phyloP scores from a whole-genome alignment of 129 eudicot species.

The Flaveria ramosissima region DNA sequence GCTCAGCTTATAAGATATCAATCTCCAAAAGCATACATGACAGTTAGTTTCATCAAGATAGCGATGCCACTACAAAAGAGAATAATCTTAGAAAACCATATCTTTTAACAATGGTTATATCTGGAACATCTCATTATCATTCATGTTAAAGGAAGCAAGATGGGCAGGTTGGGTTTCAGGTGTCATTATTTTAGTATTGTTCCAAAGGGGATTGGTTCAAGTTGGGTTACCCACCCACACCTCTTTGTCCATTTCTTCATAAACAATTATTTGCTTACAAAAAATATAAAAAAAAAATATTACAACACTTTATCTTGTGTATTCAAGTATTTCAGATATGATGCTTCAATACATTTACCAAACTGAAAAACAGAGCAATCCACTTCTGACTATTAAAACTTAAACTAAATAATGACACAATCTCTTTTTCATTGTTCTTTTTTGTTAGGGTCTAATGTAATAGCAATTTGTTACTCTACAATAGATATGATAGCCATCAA shows the following conservation, averaged over 20 bases:
- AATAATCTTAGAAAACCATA: no score
- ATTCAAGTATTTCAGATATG: not conserved
- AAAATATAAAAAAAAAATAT: not conserved
- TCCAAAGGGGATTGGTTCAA: no score
- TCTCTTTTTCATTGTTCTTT: no score
- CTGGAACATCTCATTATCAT: no score
- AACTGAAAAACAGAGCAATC: not conserved
- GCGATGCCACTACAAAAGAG: not conserved
- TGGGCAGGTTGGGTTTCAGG: no score
- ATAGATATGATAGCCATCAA: not conserved
- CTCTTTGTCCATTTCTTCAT: not conserved
- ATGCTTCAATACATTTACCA: conserved; percentile 6
- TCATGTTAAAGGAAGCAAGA: no score
- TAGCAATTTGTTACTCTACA: no score
- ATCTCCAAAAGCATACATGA: conserved; percentile 1
- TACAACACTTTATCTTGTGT: not conserved
- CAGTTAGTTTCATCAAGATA: not conserved
- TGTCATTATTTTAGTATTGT: no score
- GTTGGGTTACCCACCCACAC: no score
- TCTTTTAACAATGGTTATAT: no score
- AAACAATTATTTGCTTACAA: not conserved
- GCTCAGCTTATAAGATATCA: not conserved
- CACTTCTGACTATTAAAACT: conserved; percentile 10
- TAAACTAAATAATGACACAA: not conserved
- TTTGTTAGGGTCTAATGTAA: no score